phyloP scores from a whole-genome alignment of 495 filamentous ascomycete genomes.

The Xylaria curta region DNA sequence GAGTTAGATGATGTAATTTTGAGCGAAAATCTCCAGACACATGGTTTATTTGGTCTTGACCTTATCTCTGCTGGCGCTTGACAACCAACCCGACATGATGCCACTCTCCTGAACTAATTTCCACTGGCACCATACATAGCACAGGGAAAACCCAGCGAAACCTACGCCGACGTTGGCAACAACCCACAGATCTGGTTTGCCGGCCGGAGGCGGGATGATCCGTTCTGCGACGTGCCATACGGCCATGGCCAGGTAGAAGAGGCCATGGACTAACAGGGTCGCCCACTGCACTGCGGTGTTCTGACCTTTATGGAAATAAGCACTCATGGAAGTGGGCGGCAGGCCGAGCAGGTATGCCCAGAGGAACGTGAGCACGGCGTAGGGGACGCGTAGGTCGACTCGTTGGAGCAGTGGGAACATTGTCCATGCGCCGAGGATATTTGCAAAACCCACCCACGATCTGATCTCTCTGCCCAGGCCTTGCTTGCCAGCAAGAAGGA shows the following conservation, averaged over 20 bases:
- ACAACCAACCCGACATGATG: conserved; percentile 38
- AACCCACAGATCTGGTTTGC: conserved; percentile 92
- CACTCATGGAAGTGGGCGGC: conserved; percentile 74
- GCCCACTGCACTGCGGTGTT: conserved; percentile 54
- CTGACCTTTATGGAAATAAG: conserved; percentile 62
- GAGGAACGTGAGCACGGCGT: conserved; percentile 78
- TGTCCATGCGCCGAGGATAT: conserved; percentile 90
- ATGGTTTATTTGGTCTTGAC: conserved; percentile 21
- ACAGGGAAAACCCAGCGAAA: conserved; percentile 80
- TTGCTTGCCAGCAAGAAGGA: conserved; percentile 77
- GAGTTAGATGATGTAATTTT: not conserved
- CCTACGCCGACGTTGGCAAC: conserved; percentile 88
- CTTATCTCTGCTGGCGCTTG: conserved; percentile 41
- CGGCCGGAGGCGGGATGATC: conserved; percentile 66
- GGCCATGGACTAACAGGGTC: conserved; percentile 71
- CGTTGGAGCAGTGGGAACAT: conserved; percentile 88
- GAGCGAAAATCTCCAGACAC: not conserved
- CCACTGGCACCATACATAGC: conserved; percentile 89
- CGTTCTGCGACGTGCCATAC: conserved; percentile 80
- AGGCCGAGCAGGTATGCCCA: conserved; percentile 92
- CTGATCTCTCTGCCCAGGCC: conserved; percentile 77
- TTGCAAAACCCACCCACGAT: conserved; percentile 92
- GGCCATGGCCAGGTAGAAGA: conserved; percentile 77
- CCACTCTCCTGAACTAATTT: conserved; percentile 69
- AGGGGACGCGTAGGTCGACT: conserved; percentile 84